Evolutionary conservation across 1,284 basidiomycete species (phyloP), one percentile per base, ranked within the genome.

Genomic region (Papiliotrema fonsecae): DNA sequence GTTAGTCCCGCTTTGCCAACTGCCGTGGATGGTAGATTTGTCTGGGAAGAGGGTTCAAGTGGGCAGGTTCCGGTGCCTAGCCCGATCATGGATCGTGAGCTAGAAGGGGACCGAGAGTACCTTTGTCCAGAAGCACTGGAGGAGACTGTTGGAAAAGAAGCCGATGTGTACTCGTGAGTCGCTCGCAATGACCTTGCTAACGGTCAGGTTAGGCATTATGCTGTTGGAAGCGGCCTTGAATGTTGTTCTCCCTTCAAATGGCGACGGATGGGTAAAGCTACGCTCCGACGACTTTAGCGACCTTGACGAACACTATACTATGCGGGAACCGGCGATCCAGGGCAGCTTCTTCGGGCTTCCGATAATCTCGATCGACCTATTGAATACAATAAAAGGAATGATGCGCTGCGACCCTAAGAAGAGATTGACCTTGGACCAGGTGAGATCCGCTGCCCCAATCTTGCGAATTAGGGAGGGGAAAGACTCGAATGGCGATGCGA

Each of bases 81-180:
- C 34, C 58, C 68, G 0, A 54, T 67, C 11, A 27, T 62, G 11
- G 66, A 69, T 45, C 50, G 75, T 65, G 75, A 82, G 86, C 25
- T 64, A 2, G 94, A 98, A 74, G 94, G 94, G 4, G 94, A 98
- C 73, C 87, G 97, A 67, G 81, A 94, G 62, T 98, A 98, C 74
- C 81, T 98, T 64, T 92, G 92, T 38, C 92, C 92, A 3, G 94
- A 98, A 74, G 87, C 96, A 24, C 77, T 98, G 50, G 83, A 88
- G 68, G 90, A 88, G 24, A 77, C 77, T 47, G 93, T 97, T 65
- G 85, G 93, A 55, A 87, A 84, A 70, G 87, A 85, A 47, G 91
- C 92, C 41, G 94, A 98, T 76, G 82, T 97, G 42, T 98, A 93
- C 77, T 90, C 86, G 87, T 88, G 68, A 73, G 83, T 56, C 13